Evolutionary conservation across 1,284 basidiomycete genomes (phyloP), one percentile per base, ranked within the genome.

Genomic region (Ganoderma meredithae): DNA sequence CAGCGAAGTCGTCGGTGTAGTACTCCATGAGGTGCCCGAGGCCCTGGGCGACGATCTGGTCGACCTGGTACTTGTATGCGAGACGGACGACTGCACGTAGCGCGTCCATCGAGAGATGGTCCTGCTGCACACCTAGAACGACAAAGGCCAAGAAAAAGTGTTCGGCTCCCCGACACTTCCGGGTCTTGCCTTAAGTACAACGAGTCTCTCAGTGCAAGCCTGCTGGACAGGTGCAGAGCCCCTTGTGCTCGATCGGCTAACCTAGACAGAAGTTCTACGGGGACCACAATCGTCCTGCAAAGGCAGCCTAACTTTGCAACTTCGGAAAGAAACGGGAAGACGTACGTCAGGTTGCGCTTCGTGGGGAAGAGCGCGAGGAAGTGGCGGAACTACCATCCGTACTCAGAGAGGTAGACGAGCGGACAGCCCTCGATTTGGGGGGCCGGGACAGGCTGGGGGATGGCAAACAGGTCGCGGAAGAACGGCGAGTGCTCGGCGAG

Each of bases 401-500:
- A 59, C 22, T 64, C 69, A 5, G 60, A 6, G 13, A 71, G 49
- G 15, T n/a, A 15, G 3, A 71, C 64, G 19, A 64, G 43, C 0
- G 67, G 64, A 33, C 67, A 69, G 19, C 53, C 67, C 8, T 71
- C 68, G 3, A 64, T 40, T 15, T n/a, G 41, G 1, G 19, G 49
- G 13, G 47, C 63, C 5, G 58, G 17, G 1, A 39, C 25, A 0
- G 73, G 72, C 36, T 72, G 71, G 0, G 72, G 72, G 1, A 74
- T 63, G 5, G 43, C 36, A 66, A 77, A 75, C 44, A 77, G 67
- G 43, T 73, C 74, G 8, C 62, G 66, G 59, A 77, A 75, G 22
- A 76, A 69, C 10, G 66, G 60, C 2, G 74, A 77, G 49, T 71
- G 69, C 17, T 67, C 64, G 3, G 64, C 33, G 12, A 76, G 67